phyloP scores from a whole-genome alignment of 108 stramenopile species.

The Pseudonitzschia multiseries region DNA sequence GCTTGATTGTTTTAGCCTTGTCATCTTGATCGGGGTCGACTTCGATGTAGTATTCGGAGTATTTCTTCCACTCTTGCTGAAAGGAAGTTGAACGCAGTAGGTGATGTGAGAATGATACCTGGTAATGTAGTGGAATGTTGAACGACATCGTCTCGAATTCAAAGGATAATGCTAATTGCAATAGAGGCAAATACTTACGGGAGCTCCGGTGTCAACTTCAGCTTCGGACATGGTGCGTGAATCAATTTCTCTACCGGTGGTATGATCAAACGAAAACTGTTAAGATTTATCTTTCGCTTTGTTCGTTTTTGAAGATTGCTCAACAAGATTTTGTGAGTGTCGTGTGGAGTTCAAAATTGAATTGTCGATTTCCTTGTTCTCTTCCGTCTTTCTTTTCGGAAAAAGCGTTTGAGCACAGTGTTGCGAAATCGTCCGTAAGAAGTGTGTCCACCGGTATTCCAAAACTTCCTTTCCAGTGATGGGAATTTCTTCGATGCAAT shows the following conservation, averaged over 20 bases:
- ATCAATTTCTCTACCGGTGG: background rate
- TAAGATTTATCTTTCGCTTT: background rate
- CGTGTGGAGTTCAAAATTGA: background rate
- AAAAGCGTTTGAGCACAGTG: background rate
- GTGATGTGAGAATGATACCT: background rate
- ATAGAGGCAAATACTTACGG: slow-evolving; percentile 11
- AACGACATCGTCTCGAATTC: too few species aligned
- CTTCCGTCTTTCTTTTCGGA: background rate
- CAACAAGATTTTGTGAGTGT: background rate
- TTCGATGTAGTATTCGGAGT: slow-evolving; percentile 49
- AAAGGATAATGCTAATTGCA: too few species aligned
- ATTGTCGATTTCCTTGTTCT: background rate
- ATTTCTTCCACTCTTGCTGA: slow-evolving; percentile 60
- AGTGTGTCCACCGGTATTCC: too few species aligned
- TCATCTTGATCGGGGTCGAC: slow-evolving; percentile 80
- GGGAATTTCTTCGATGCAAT: too few species aligned
- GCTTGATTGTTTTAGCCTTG: slow-evolving; percentile 69
- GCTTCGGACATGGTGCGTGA: background rate
- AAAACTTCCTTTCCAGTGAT: too few species aligned
- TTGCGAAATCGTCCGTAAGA: too few species aligned
- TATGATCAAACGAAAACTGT: background rate
- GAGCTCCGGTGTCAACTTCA: slow-evolving; percentile 17
- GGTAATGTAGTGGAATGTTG: too few species aligned
- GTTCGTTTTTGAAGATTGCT: background rate
- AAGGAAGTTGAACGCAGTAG: background rate